A percentile compares a stretch with the other conserved stretches of the same genome.
Conservation (phyloP, 2,329 filamentous ascomycete species). For the Alternaria ventricosa region DNA sequence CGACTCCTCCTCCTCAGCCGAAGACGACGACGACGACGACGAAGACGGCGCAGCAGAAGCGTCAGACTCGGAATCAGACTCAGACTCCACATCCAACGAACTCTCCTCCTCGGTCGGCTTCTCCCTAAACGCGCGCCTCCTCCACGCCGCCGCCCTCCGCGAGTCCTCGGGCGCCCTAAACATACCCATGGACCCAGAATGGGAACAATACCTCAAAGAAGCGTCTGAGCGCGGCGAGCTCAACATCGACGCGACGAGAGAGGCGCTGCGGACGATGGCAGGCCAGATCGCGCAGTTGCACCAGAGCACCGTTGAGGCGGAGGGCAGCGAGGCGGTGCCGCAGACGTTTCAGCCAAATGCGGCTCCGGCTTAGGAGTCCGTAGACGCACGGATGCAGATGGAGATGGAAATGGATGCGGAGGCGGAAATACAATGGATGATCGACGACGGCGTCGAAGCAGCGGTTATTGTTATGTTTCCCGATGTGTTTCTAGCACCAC, state of each 20-base stretch:
- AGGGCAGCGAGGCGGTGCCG: conserved; percentile 12
- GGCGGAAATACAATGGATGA: not conserved
- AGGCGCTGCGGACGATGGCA: conserved; percentile 40
- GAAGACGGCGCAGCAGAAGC: not conserved
- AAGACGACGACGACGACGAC: conserved; percentile 5
- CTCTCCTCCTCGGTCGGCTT: conserved; percentile 63
- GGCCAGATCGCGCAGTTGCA: conserved; percentile 37
- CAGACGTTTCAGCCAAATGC: conserved; percentile 20
- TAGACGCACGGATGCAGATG: not conserved
- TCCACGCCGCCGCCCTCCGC: conserved; percentile 67
- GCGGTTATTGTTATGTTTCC: not conserved
- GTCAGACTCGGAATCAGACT: not conserved
- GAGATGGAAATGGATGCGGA: not conserved
- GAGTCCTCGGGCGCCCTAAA: conserved; percentile 60
- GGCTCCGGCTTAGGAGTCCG: conserved; percentile 26
- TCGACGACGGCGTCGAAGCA: not conserved
- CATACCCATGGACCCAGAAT: conserved; percentile 71
- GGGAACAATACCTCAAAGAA: conserved; percentile 77
- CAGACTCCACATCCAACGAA: conserved; percentile 5
- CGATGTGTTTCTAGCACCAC: not conserved
- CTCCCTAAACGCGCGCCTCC: conserved; percentile 66
- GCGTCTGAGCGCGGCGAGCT: conserved; percentile 66
- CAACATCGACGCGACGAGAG: conserved; percentile 42
- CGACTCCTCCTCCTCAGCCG: conserved; percentile 3
- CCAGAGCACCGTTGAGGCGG: conserved; percentile 17